Evolutionary conservation across 495 filamentous ascomycete species (phyloP), one percentile per base, ranked within the genome.

Genomic region (Oidiodendron maius): DNA sequence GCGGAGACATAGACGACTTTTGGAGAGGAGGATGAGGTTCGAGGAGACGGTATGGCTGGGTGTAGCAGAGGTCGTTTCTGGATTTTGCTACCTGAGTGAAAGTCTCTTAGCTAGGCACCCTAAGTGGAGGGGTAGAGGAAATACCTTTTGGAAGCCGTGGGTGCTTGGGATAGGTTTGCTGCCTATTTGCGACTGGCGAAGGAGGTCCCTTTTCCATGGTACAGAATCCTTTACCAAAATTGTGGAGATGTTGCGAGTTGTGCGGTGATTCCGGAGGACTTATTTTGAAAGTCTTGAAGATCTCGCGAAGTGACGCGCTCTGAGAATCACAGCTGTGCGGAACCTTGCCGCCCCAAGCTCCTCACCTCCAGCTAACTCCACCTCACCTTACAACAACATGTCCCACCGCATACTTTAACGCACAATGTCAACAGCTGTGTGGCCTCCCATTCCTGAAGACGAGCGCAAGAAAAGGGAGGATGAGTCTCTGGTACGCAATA

Each of bases 1-100:
- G 79, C 63, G 9, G 84, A 83, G n/a, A 96, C 70, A 68, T 95
- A 95, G 71, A 98, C 72, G 53, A 81, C 64, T 63, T 87, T 87
- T 12, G 71, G 72, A 35, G 69, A 57, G 36, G 58, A 53, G 49
- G 71, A 52, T 51, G 67, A 71, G 47, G 74, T 57, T 65, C 69
- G 74, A 52, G 80, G 80, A 39, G 77, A 71, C 56, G 80, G 67
- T 42, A 83, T 77, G 40, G 76, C 69, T 32, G 80, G 80, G 66
- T 83, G 86, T 16, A 81, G 76, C 62, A 95, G 76, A 11, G 86
- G 84, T 45, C 87, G 79, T 66, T 84, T 87, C 55, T 71, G 60
- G 55, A 84, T 69, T 52, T 64, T 69, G 28, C 65, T 53, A 56
- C 72, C 70, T 72, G 50, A 22, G 22, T 39, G 28, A 46, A 37